Conservation (phyloP, 2,329 filamentous ascomycete species). For the Pseudogymnoascus sp. region DNA sequence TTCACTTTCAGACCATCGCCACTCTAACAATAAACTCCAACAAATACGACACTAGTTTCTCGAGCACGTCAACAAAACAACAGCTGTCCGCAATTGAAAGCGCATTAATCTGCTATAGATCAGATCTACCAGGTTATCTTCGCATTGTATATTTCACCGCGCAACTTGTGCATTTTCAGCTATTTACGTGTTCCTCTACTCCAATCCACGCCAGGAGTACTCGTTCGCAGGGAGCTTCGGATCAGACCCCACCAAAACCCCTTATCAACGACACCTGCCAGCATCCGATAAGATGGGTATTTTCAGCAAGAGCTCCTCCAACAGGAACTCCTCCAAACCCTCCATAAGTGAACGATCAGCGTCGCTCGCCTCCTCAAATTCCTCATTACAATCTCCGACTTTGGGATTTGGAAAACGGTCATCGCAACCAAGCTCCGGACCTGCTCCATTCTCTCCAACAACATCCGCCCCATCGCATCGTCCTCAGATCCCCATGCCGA, state of each 20-base stretch:
- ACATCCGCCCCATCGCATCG: slow-evolving; percentile 36
- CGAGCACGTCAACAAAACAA: background rate
- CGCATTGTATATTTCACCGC: background rate
- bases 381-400: slow-evolving; percentile 7
- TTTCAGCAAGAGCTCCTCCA: slow-evolving; percentile 9
- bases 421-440: background rate
- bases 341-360: background rate
- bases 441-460: slow-evolving; percentile 9
- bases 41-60: background rate
- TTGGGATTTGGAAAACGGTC: slow-evolving; percentile 8
- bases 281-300: slow-evolving; percentile 10
- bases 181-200: background rate
- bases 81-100: background rate
- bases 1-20: background rate
- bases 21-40: background rate
- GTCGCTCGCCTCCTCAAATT: background rate
- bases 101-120: background rate
- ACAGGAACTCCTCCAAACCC: slow-evolving; percentile 6
- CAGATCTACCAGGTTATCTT: background rate
- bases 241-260: background rate
- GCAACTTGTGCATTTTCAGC: background rate
- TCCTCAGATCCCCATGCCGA: slow-evolving; percentile 72
- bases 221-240: background rate
- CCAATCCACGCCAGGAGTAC: background rate
- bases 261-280: background rate